phyloP scores from a whole-genome alignment of 1,284 basidiomycete species.

The Agaricales sp. region DNA sequence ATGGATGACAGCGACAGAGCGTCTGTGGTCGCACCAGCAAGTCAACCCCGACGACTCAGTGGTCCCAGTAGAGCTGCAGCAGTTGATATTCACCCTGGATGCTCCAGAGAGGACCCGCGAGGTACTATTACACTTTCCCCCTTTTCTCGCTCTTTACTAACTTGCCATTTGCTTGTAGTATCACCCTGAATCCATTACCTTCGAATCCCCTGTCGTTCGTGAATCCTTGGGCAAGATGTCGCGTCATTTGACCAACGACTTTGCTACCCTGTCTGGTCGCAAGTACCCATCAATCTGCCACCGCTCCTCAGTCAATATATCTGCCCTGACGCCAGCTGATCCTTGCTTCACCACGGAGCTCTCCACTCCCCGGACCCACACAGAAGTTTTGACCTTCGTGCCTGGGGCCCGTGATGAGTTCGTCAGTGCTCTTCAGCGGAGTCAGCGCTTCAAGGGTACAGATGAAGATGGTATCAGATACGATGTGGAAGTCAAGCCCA shows the following conservation, averaged over 20 bases:
- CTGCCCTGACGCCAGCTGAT: not conserved
- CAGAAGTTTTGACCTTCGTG: not conserved
- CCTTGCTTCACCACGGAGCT: not conserved
- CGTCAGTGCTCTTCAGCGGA: not conserved
- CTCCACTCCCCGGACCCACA: not conserved
- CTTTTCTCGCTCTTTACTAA: no score
- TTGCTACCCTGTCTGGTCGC: not conserved
- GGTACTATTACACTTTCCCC: conserved; percentile 9
- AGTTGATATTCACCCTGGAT: conserved; percentile 49
- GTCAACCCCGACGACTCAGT: conserved; percentile 20
- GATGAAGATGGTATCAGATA: conserved; percentile 32
- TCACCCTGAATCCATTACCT: not conserved
- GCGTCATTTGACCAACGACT: not conserved
- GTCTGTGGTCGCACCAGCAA: conserved; percentile 33
- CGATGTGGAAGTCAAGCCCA: conserved; percentile 28
- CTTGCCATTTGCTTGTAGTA: conserved; percentile 3
- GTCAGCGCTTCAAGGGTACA: conserved; percentile 10
- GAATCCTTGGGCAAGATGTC: conserved; percentile 19
- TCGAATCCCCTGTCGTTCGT: conserved; percentile 7
- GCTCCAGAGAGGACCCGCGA: conserved; percentile 12
- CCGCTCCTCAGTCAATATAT: not conserved
- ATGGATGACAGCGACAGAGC: conserved; percentile 46
- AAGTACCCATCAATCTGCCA: not conserved
- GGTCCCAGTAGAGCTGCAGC: conserved; percentile 50
- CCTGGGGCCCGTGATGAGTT: not conserved